Conservation (phyloP, 352 stramenopile species). For the Elongisporangium prolatum region DNA sequence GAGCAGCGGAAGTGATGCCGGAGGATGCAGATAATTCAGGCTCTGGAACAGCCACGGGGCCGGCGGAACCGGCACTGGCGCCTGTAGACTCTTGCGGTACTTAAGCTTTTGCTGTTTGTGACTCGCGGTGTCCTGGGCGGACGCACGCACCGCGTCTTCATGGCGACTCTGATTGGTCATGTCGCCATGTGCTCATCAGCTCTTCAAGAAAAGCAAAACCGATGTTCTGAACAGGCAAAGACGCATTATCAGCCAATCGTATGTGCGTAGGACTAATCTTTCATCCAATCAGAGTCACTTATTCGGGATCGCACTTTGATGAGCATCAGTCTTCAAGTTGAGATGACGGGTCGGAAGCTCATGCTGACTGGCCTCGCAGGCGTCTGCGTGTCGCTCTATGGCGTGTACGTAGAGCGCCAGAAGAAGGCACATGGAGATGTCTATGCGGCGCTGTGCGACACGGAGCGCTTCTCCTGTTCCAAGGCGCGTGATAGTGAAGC, state of each 20-base stretch:
- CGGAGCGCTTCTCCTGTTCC: conserved; percentile 45
- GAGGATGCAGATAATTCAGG: conserved; percentile 26
- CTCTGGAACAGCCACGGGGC: conserved; percentile 70
- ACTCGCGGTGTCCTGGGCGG: background rate
- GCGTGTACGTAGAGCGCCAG: conserved; percentile 43
- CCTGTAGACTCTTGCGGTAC: background rate
- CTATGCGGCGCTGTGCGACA: conserved; percentile 58
- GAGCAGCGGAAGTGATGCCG: conserved; percentile 9
- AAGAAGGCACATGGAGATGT: conserved; percentile 22
- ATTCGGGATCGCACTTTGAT: background rate
- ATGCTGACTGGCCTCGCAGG: conserved; percentile 19
- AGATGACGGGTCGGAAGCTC: conserved; percentile 10
- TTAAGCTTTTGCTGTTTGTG: background rate
- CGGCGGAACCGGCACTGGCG: background rate
- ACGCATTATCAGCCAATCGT: background rate
- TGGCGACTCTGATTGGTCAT: background rate
- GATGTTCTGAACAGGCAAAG: background rate
- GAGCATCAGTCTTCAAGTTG: background rate
- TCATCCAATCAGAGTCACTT: background rate
- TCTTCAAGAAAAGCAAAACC: background rate
- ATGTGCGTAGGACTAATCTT: background rate
- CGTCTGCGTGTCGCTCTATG: conserved; percentile 28
- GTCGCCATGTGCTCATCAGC: background rate
- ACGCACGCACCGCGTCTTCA: background rate
- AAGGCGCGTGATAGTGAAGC: conserved; percentile 16